Evolutionary conservation across 2,329 filamentous ascomycete genomes (phyloP).

Genomic region (Colletotrichum sp.): DNA sequence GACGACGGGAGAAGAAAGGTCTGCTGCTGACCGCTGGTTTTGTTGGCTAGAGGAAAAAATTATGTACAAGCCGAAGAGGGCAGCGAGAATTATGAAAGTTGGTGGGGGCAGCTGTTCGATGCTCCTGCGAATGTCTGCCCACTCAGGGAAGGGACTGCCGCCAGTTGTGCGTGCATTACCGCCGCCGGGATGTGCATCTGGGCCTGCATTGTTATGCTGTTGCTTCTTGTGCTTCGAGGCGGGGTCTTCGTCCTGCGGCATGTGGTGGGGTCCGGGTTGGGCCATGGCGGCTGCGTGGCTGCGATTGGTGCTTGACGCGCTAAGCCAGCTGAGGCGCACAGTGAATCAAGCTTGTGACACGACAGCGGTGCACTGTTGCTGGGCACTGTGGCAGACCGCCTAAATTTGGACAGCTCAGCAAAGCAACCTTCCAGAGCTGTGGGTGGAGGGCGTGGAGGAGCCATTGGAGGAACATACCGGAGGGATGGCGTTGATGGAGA

Average conservation of each 20-base stretch:
- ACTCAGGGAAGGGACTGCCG: slow-evolving; percentile 5
- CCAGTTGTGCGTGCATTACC: background rate
- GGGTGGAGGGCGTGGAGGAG: background rate
- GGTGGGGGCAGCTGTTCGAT: slow-evolving; percentile 48
- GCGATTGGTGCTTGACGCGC: background rate
- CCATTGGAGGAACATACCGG: background rate
- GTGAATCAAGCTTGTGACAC: background rate
- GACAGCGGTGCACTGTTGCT: background rate
- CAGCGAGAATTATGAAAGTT: slow-evolving; percentile 44
- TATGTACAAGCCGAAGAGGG: slow-evolving; percentile 40
- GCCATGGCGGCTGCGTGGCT: slow-evolving; percentile 25
- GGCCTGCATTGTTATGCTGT: slow-evolving; percentile 18
- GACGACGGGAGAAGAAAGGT: slow-evolving; percentile 27
- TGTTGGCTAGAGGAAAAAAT: slow-evolving; percentile 34
- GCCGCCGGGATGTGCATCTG: background rate
- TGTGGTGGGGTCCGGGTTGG: slow-evolving; percentile 33
- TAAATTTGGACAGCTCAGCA: background rate
- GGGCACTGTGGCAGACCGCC: background rate
- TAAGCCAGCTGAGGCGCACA: background rate
- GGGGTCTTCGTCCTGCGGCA: slow-evolving; percentile 31
- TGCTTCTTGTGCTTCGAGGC: slow-evolving; percentile 29
- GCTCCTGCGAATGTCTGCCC: slow-evolving; percentile 26
- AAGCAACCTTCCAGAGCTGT: background rate
- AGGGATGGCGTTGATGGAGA: background rate
- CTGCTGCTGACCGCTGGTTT: slow-evolving; percentile 22